phyloP scores from a whole-genome alignment of 768 basidiomycete genomes.

The Mycena leptocephala region DNA sequence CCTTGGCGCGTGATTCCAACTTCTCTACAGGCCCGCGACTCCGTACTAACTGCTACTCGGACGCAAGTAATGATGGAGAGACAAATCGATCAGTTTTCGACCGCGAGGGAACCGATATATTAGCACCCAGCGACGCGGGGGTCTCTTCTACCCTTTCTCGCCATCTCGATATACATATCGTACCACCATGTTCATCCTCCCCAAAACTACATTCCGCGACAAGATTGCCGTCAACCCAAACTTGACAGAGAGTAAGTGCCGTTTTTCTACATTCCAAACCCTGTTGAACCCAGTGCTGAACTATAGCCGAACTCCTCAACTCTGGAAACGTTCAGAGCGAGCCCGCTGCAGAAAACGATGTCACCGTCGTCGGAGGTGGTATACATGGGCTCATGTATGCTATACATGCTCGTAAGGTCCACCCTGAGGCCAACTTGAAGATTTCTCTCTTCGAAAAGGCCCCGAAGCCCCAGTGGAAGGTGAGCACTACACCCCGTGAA shows the following conservation, averaged over 20 bases:
- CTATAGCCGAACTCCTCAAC: conserved; percentile 2
- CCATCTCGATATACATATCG: neutral
- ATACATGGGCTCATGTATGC: conserved; percentile 23
- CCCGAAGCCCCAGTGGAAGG: conserved; percentile 19
- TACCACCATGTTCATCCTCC: conserved; percentile 22
- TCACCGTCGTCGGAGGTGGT: conserved; percentile 23
- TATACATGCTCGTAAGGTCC: conserved; percentile 7
- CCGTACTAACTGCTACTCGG: no score
- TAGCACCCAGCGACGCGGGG: no score
- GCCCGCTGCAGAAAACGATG: conserved; percentile 9
- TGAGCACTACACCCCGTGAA: neutral
- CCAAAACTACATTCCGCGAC: conserved; percentile 32
- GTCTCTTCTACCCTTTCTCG: no score
- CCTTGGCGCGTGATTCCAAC: no score
- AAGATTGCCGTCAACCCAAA: conserved; percentile 26
- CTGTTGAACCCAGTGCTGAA: neutral
- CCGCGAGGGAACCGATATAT: no score
- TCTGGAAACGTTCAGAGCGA: conserved; percentile 14
- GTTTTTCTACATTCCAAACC: neutral
- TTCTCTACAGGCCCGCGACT: no score
- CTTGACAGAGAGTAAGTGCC: conserved; percentile 27
- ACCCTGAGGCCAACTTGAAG: conserved; percentile 22
- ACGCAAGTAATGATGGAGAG: no score
- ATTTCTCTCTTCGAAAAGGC: conserved; percentile 25
- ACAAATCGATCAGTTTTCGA: no score